Conservation (phyloP, 2,329 filamentous ascomycete genomes). For the Fusarium liriodendri region DNA sequence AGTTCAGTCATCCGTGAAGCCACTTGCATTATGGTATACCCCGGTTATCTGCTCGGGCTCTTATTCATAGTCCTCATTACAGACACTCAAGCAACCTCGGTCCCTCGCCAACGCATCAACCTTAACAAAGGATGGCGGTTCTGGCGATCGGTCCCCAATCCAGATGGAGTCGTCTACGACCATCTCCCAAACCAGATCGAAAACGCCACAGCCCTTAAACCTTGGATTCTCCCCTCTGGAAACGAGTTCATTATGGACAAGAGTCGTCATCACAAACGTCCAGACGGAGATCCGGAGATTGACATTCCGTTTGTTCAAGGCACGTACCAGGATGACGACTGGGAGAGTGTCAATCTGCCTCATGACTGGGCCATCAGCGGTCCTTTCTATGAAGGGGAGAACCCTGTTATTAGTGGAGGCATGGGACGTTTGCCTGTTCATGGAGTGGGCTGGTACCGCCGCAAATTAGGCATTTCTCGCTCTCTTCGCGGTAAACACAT, state of each 20-base stretch:
- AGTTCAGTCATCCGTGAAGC: background rate
- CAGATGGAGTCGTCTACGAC: constrained; percentile 49
- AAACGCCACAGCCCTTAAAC: constrained; percentile 46
- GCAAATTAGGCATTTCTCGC: constrained; percentile 47
- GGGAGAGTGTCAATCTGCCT: constrained; percentile 56
- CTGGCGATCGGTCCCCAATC: constrained; percentile 11
- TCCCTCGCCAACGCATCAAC: background rate
- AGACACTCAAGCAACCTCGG: background rate
- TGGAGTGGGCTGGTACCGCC: constrained; percentile 66
- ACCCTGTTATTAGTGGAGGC: constrained; percentile 50
- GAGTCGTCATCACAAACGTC: constrained; percentile 45
- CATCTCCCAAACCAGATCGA: constrained; percentile 32
- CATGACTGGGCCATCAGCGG: constrained; percentile 63
- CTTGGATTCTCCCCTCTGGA: constrained; percentile 55
- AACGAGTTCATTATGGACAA: constrained; percentile 53
- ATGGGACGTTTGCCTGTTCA: constrained; percentile 60
- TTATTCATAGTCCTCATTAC: background rate
- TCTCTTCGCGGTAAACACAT: constrained; percentile 52
- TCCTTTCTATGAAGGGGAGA: constrained; percentile 53
- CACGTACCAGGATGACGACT: constrained; percentile 53
- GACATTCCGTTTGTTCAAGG: constrained; percentile 48
- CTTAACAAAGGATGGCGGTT: constrained; percentile 1
- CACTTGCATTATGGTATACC: background rate
- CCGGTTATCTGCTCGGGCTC: background rate
- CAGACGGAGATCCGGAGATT: constrained; percentile 46